Percentiles rank a stretch among this genome's conserved stretches.
These are phyloP conservation scores for Penicillium paradoxum DNA, from an alignment of 495 filamentous ascomycete species.

Conservation along the genomic window DNA sequence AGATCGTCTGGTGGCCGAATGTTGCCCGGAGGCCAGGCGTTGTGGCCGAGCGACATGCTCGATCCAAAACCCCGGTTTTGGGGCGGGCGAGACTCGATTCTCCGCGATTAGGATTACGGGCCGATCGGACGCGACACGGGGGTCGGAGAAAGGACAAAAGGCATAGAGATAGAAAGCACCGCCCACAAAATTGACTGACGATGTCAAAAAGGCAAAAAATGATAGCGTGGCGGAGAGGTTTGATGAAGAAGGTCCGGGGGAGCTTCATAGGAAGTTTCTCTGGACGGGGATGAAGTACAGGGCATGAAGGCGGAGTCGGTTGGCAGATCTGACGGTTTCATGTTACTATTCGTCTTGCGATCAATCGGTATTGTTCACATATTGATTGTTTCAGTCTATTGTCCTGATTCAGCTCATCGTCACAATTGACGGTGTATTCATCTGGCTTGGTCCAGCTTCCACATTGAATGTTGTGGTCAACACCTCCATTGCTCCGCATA, in stretches of 20 bases:
- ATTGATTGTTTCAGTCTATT: neutral
- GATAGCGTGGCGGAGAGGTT: conserved; percentile 34
- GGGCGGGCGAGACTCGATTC: conserved; percentile 46
- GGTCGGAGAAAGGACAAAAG: conserved; percentile 29
- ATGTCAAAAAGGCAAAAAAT: conserved; percentile 30
- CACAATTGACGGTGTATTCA: neutral
- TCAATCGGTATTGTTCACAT: neutral
- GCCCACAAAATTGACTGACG: conserved; percentile 16
- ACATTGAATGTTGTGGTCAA: neutral
- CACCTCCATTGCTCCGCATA: conserved; percentile 17
- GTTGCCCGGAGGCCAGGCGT: conserved; percentile 47
- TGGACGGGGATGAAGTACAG: conserved; percentile 41
- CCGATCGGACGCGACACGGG: conserved; percentile 27
- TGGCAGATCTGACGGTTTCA: conserved; percentile 29
- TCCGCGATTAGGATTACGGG: conserved; percentile 42
- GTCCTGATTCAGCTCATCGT: neutral
- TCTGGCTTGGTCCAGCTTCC: neutral
- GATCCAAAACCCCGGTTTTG: conserved; percentile 47
- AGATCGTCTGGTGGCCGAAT: conserved; percentile 44
- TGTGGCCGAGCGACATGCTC: conserved; percentile 50
- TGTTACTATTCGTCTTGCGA: conserved; percentile 1
- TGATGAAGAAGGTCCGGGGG: conserved; percentile 36
- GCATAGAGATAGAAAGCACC: conserved; percentile 27
- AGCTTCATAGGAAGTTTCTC: conserved; percentile 37
- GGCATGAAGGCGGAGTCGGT: conserved; percentile 29